Base-by-base conservation (phyloP, 345 rosid species). In the Abelmoschus esculentus region DNA sequence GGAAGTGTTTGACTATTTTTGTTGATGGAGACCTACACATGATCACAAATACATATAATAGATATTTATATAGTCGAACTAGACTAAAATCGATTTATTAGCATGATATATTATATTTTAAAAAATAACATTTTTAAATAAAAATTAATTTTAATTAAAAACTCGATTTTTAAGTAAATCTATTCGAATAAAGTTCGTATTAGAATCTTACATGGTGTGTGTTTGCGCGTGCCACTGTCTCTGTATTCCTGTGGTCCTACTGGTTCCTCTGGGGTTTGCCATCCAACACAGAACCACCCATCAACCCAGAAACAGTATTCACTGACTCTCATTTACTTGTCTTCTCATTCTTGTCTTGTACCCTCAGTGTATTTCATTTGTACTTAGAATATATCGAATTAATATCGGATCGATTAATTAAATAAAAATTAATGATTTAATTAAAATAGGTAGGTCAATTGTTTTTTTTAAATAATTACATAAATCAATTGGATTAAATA, bases 191-290 rank as follows among this genome's bases (percentile, higher is more conserved):
- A 10, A 46, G 17, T 3, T 49, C 7, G 53, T 6, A 49, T 14
- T 15, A 15, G 53, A 4, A 12, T 42, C 2, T 1, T 18, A 47
- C 70, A 68, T 40, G 49, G 78, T 72, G 79, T 59, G 9, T 60
- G 9, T 77, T 87, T 87, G 89, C 96, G 91, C 91, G 81, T 87
- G 92, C 90, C 75, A 77, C 72, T 54, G 72, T 76, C 75, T 76
- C 73, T 67, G 86, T 81, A 88, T 87, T 82, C 81, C 74, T 83
- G 89, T 81, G 87, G 87, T 84, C 84, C 84, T 81, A 76, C 67
- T 89, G 76, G 80, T 22, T 69, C 77, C 61, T 77, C 77, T 54
- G 3, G 22, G 52, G n/a, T 12, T 47, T 47, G 52, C 17, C 52
- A 47, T 12, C 57, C 28, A 53, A 17, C 77, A 77, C 10, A 74